These are phyloP conservation scores for Pseudevernia furfuracea DNA, from an alignment of 495 filamentous ascomycete species.

Conservation along the genomic window DNA sequence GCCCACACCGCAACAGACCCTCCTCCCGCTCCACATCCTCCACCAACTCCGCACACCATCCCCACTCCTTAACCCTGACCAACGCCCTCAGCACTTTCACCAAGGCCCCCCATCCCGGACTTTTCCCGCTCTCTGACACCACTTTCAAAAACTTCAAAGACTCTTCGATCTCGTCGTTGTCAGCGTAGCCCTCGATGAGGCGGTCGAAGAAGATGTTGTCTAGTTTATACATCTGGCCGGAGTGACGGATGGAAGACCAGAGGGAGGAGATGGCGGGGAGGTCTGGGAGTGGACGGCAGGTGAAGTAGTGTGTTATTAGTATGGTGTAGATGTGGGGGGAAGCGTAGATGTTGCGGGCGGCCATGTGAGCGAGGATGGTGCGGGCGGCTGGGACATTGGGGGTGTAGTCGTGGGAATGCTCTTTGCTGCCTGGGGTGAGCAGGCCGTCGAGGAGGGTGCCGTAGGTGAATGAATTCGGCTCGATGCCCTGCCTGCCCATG, in stretches of 20 bases:
- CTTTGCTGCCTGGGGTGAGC: slow-evolving; percentile 32
- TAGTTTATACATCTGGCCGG: slow-evolving; percentile 12
- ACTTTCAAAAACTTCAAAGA: slow-evolving; percentile 45
- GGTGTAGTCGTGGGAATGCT: slow-evolving; percentile 7
- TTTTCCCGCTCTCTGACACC: slow-evolving; percentile 36
- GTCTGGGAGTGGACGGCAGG: slow-evolving; percentile 43
- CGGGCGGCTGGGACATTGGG: slow-evolving; percentile 45
- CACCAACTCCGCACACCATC: slow-evolving; percentile 33
- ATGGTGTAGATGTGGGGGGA: slow-evolving; percentile 60
- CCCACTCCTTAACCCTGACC: slow-evolving; percentile 35
- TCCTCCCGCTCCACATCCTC: slow-evolving; percentile 31
- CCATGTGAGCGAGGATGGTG: slow-evolving; percentile 54
- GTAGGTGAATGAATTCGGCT: slow-evolving; percentile 51
- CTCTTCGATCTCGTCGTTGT: slow-evolving; percentile 38
- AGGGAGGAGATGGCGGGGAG: slow-evolving; percentile 48
- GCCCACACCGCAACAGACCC: slow-evolving; percentile 18
- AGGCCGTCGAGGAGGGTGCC: slow-evolving; percentile 56
- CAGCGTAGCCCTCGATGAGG: slow-evolving; percentile 55
- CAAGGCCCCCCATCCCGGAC: slow-evolving; percentile 41
- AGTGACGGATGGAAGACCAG: slow-evolving; percentile 35
- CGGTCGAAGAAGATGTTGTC: slow-evolving; percentile 62
- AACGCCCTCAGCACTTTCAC: slow-evolving; percentile 41
- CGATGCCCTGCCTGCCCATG: slow-evolving; percentile 47
- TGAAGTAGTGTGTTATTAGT: slow-evolving; percentile 60
- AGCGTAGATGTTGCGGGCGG: slow-evolving; percentile 40